Evolutionary conservation across 768 basidiomycete species (phyloP).

Genomic region (Amanita rubescens): DNA sequence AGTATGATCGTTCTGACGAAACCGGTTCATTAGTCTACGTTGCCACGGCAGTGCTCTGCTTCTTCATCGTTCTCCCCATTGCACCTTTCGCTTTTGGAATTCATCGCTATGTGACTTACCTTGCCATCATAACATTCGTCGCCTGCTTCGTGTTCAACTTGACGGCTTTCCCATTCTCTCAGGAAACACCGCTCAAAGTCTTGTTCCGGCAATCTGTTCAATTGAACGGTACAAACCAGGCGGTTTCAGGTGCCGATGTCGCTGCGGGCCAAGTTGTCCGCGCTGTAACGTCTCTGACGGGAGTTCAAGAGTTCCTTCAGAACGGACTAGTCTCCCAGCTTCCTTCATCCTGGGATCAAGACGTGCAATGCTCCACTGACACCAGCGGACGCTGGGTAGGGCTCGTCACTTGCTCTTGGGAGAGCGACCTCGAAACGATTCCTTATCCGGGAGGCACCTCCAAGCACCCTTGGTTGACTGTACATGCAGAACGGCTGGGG

Average conservation of each 20-base stretch:
- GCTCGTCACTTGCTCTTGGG: conserved; percentile 44
- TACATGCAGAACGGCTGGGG: conserved; percentile 33
- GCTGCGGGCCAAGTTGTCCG: conserved; percentile 18
- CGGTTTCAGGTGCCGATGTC: conserved; percentile 8
- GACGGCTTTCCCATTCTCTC: conserved; percentile 55
- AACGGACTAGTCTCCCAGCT: conserved; percentile 38
- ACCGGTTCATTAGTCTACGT: conserved; percentile 40
- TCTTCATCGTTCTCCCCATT: conserved; percentile 50
- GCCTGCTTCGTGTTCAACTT: conserved; percentile 36
- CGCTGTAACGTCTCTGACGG: conserved; percentile 35
- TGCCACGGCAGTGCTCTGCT: conserved; percentile 34
- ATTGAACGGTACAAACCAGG: conserved; percentile 25
- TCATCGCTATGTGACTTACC: conserved; percentile 21
- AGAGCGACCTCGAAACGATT: conserved; percentile 21
- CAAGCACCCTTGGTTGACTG: conserved; percentile 34
- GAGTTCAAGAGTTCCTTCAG: conserved; percentile 34
- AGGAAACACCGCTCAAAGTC: conserved; percentile 54
- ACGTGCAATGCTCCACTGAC: conserved; percentile 23
- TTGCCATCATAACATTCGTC: conserved; percentile 33
- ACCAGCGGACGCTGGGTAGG: conserved; percentile 20
- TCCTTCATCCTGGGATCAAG: conserved; percentile 39
- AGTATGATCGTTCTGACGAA: background rate
- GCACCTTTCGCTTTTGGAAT: conserved; percentile 56
- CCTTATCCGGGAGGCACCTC: conserved; percentile 29
- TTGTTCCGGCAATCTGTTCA: conserved; percentile 61